Percentiles rank a stretch among this genome's conserved stretches.
These are phyloP conservation scores for Aspergillus sp. DNA, from an alignment of 2,329 filamentous ascomycete genomes.

Conservation along the genomic window DNA sequence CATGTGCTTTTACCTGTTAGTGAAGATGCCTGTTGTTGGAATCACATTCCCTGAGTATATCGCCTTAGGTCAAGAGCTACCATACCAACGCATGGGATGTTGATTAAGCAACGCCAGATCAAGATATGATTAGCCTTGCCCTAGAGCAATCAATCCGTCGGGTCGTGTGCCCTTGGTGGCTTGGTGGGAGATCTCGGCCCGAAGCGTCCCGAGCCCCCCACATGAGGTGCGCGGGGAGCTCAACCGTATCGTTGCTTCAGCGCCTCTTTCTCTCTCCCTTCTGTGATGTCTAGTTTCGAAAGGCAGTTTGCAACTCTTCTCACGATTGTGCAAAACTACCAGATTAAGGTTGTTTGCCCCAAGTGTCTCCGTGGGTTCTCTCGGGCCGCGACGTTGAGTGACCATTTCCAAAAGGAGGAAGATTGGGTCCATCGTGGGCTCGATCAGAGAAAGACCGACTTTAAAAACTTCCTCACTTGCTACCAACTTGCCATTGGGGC, in stretches of 20 bases:
- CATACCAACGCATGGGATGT: too few relatives aligned
- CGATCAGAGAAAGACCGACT: constrained; percentile 6
- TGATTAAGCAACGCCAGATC: too few relatives aligned
- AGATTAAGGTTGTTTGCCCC: constrained; percentile 2
- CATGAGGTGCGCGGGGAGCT: constrained; percentile 1
- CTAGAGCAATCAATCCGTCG: too few relatives aligned
- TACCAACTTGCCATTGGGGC: constrained; percentile 5
- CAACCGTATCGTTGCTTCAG: background rate
- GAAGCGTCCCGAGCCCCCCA: constrained; percentile 3
- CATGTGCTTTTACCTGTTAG: too few relatives aligned
- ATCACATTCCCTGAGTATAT: too few relatives aligned
- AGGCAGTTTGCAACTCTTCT: constrained; percentile 2
- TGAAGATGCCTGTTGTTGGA: too few relatives aligned
- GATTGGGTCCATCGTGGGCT: constrained; percentile 6
- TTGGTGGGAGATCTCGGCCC: constrained; percentile 5
- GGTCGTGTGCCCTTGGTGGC: background rate
- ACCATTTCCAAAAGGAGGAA: constrained; percentile 5
- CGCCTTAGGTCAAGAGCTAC: too few relatives aligned
- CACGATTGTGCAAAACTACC: constrained; percentile 4
- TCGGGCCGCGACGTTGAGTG: constrained; percentile 1
- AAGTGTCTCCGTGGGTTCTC: constrained; percentile 7
- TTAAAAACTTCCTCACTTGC: constrained; percentile 4
- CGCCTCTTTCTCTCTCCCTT: background rate
- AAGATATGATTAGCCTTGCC: too few relatives aligned
- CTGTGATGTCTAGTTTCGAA: constrained; percentile 3